Conservation (phyloP, 202 grass and related monocot species). For the Brachypodium distachyon region DNA sequence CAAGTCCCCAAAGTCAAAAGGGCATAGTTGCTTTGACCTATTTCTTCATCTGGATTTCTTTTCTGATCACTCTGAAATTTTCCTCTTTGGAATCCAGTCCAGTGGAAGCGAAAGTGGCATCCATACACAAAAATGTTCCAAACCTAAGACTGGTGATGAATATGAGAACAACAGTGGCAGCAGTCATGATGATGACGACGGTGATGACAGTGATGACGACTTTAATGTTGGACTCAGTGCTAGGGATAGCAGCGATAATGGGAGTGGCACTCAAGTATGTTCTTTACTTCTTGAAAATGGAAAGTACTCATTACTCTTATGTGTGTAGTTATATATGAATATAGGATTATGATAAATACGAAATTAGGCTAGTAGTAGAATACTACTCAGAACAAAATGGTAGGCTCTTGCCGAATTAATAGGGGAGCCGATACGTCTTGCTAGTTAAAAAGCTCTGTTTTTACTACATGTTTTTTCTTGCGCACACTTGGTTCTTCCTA, state of each 20-base stretch:
- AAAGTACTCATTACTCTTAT: neutral
- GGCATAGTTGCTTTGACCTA: neutral
- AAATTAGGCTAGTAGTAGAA: neutral
- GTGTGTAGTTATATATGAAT: neutral
- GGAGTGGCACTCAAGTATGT: constrained; percentile 75
- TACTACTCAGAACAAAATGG: neutral
- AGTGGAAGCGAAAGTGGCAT: constrained; percentile 95
- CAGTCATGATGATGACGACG: constrained; percentile 23
- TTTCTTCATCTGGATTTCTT: constrained; percentile 4
- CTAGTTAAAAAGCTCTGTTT: neutral
- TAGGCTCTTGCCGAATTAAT: neutral
- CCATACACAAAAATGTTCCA: constrained; percentile 56
- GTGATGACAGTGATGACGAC: constrained; percentile 17
- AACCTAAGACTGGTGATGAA: constrained; percentile 42
- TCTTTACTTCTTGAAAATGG: constrained; percentile 12
- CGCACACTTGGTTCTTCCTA: neutral
- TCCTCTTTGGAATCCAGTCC: constrained; percentile 48
- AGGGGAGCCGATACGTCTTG: neutral
- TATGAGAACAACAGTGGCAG: constrained; percentile 46
- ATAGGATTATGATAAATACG: neutral
- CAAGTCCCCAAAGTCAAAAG: neutral
- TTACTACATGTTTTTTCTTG: neutral
- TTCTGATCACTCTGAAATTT: constrained; percentile 20
- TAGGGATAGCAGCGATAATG: constrained; percentile 65
- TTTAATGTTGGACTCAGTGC: constrained; percentile 49